Conservation (phyloP, 2,329 filamentous ascomycete genomes). For the Helicocarpus griseus region DNA sequence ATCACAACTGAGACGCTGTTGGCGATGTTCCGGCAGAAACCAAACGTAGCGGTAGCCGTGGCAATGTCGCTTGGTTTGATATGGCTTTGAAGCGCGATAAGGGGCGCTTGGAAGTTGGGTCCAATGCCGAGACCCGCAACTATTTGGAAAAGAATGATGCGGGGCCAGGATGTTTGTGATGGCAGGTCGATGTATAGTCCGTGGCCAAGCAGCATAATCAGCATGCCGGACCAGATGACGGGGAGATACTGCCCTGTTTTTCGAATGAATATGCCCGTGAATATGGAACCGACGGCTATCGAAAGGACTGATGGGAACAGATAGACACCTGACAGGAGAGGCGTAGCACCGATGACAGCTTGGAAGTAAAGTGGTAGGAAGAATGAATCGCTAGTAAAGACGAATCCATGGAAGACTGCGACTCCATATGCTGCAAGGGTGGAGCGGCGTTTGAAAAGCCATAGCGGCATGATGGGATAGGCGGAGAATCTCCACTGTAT, state of each 20-base stretch:
- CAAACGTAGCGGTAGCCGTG: constrained; percentile 52
- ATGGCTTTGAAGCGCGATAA: constrained; percentile 54
- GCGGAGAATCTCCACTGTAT: constrained; percentile 63
- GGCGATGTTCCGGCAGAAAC: constrained; percentile 49
- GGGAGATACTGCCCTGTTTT: constrained; percentile 58
- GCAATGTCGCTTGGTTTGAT: constrained; percentile 52
- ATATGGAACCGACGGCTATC: constrained; percentile 53
- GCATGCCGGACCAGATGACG: constrained; percentile 50
- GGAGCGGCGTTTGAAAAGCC: constrained; percentile 56
- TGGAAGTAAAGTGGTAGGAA: constrained; percentile 82
- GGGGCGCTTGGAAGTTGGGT: constrained; percentile 51
- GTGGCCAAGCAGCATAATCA: constrained; percentile 53
- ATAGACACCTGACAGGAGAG: constrained; percentile 64
- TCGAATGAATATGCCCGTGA: constrained; percentile 58
- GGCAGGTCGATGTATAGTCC: constrained; percentile 53
- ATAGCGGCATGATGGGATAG: constrained; percentile 67
- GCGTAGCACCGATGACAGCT: constrained; percentile 56
- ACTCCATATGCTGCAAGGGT: constrained; percentile 56
- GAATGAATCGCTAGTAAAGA: constrained; percentile 68
- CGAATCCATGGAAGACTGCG: constrained; percentile 63
- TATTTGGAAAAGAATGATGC: constrained; percentile 45
- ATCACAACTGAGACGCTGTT: constrained; percentile 49
- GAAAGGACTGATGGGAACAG: constrained; percentile 59
- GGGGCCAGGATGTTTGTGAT: constrained; percentile 43
- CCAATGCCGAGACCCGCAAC: constrained; percentile 52